Evolutionary conservation across 345 rosid species (phyloP).

Genomic region (Atalantia buxifolia): DNA sequence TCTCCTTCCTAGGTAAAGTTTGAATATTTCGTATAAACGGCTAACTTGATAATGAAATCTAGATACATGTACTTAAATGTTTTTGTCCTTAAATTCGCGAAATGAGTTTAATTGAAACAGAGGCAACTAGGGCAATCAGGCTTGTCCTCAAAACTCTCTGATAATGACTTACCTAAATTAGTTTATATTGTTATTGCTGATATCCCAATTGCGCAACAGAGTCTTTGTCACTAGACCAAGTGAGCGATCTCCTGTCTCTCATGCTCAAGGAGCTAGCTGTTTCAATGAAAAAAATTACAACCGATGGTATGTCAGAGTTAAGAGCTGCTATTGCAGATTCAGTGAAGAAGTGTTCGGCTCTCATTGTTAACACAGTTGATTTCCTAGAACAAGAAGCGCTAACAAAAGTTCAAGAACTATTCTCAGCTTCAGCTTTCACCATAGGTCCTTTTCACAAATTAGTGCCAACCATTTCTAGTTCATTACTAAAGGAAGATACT

Average conservation of each 20-base stretch:
- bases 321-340: neutral
- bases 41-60: neutral
- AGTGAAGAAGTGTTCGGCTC: constrained; percentile 16
- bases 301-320: neutral
- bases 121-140: neutral
- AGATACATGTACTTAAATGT: neutral
- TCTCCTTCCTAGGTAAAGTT: constrained; percentile 17
- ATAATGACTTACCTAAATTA: too few relatives aligned
- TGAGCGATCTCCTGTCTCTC: constrained; percentile 8
- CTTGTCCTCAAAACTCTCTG: neutral
- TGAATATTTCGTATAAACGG: neutral
- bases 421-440: constrained; percentile 8
- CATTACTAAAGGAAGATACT: constrained; percentile 18
- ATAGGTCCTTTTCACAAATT: constrained; percentile 30
- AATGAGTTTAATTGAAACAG: neutral
- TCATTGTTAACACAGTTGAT: constrained; percentile 24
- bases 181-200: neutral
- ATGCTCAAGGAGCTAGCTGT: constrained; percentile 16
- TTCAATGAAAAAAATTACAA: neutral
- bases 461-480: constrained; percentile 2
- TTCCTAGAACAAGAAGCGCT: constrained; percentile 21
- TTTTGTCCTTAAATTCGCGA: neutral
- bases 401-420: neutral
- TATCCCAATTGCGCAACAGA: constrained; percentile 14
- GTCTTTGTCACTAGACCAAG: neutral